Evolutionary conservation across 2,329 filamentous ascomycete genomes (phyloP), one percentile per base, ranked within the genome.

Genomic region (Clonostachys sp.): DNA sequence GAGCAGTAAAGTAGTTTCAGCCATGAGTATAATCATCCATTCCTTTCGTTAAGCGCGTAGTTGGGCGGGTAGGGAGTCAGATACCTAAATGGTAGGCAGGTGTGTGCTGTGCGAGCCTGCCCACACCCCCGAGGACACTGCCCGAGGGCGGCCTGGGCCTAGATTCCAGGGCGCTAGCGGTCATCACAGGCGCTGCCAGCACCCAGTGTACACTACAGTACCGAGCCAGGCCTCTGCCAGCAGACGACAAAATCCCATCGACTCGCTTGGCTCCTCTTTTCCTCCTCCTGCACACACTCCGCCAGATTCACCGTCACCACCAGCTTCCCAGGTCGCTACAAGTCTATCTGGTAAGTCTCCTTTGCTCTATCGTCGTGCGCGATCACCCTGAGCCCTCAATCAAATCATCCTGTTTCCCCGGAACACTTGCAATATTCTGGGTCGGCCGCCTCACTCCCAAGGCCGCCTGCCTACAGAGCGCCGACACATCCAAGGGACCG

Each of bases 241-340:
- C 24, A 9, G 24, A 57, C 61, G 63, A 65, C 66, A 67, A 69
- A 68, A 67, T 68, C 64, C 58, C 62, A 62, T 60, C 12, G 59
- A 64, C 65, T 59, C 67, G 60, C 59, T 58, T 40, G 57, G 59
- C 63, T 70, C 67, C 67, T 70, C 67, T 70, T 70, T 70, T 70
- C 67, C 45, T 48, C 41, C 46, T 62, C 64, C 64, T 67, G 60
- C 66, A 68, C 67, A 66, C 63, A 61, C 59, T 62, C 64, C 61
- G 57, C 58, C 62, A 58, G 57, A 57, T 60, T 59, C 51, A 55
- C 58, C 57, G 53, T 61, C 63, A 57, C 58, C 61, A 62, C 58
- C 60, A 61, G 57, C 57, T 63, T 57, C 53, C 45, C 60, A 62
- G 57, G 49, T 56, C 56, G 54, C 56, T 63, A 56, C 51, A 51